phyloP scores from a whole-genome alignment of 768 basidiomycete genomes.

The Melanogaster broomeanus region DNA sequence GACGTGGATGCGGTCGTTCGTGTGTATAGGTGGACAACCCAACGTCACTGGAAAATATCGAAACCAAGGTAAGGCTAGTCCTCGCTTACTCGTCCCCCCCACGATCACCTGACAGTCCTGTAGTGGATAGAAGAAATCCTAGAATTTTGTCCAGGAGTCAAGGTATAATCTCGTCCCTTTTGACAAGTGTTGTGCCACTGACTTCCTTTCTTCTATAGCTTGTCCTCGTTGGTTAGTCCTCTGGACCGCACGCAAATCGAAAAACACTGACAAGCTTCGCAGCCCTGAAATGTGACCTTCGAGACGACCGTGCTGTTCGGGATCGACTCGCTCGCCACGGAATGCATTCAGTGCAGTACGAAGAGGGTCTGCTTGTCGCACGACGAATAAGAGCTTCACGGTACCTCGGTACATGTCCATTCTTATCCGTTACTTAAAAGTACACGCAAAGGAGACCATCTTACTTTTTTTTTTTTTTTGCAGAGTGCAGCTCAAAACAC shows the following conservation, averaged over 20 bases:
- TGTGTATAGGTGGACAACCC: constrained; percentile 82
- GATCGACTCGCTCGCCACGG: constrained; percentile 75
- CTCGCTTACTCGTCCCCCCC: not conserved
- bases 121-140: constrained; percentile 94
- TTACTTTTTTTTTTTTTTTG: not conserved
- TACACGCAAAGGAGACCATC: no score
- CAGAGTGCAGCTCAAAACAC: constrained; percentile 97
- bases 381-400: constrained; percentile 90
- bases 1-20: constrained; percentile 1
- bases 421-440: not conserved
- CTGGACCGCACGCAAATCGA: not conserved
- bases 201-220: constrained; percentile 46
- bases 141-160: constrained; percentile 94
- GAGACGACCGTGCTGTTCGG: constrained; percentile 75
- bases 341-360: constrained; percentile 80
- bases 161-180: constrained; percentile 48
- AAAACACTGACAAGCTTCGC: constrained; percentile 13
- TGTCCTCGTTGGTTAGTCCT: constrained; percentile 79
- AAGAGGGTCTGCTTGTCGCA: constrained; percentile 87
- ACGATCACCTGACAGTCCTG: not conserved
- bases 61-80: constrained; percentile 65
- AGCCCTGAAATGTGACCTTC: constrained; percentile 96
- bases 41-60: constrained; percentile 94
- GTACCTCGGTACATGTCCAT: constrained; percentile 74
- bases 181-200: constrained; percentile 5